A percentile compares a stretch with the other conserved stretches of the same genome.
Evolutionary conservation across 129 eudicot species (phyloP).

Genomic region (carrot (Daucus carota)): DH1_v3.0 NC_030384.2:43044501-43045000

Average conservation of each 20-base stretch:
- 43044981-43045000: constrained; percentile 74
- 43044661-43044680: neutral
- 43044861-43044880: neutral
- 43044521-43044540: too few relatives aligned
- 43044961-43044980: constrained; percentile 75
- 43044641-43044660: neutral
- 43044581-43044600: neutral
- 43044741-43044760: neutral
- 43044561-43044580: too few relatives aligned
- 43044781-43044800: neutral
- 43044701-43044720: neutral
- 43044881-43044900: neutral
- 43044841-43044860: neutral
- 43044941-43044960: constrained; percentile 53
- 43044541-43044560: too few relatives aligned
- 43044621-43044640: neutral
- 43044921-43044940: neutral
- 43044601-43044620: neutral
- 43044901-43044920: neutral
- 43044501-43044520: too few relatives aligned
- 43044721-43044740: neutral
- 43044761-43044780: neutral
- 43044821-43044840: neutral
- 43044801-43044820: neutral
- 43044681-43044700: neutral